Conservation (phyloP, 768 basidiomycete species). For the Kwoniella mangroviensis region DNA sequence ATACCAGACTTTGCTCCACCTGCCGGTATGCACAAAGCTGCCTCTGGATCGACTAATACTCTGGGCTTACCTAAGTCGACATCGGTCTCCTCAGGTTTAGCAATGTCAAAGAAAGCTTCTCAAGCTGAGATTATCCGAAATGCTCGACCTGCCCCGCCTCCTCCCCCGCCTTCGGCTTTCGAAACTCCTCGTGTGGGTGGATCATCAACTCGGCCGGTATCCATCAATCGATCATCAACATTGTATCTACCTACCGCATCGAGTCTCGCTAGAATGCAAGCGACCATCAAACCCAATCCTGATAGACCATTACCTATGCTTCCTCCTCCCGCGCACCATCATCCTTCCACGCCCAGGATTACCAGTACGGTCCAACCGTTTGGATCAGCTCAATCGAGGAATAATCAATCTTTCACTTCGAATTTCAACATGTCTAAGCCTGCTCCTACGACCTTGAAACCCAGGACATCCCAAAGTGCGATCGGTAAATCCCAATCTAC, state of each 20-base stretch:
- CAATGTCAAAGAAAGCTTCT: constrained; percentile 31
- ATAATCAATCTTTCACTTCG: constrained; percentile 32
- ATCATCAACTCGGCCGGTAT: constrained; percentile 7
- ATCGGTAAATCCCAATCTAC: constrained; percentile 10
- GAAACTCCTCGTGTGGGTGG: background rate
- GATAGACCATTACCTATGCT: constrained; percentile 16
- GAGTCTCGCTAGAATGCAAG: constrained; percentile 51
- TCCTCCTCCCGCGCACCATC: constrained; percentile 9
- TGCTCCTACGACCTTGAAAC: background rate
- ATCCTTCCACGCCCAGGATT: constrained; percentile 3
- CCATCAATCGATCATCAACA: constrained; percentile 36
- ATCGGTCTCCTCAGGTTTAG: constrained; percentile 34
- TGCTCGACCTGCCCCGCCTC: constrained; percentile 43
- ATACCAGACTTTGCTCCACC: constrained; percentile 33
- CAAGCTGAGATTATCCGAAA: constrained; percentile 45
- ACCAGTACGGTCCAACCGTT: constrained; percentile 25
- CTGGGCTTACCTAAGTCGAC: constrained; percentile 37
- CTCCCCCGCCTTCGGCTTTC: constrained; percentile 33
- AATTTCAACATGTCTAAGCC: constrained; percentile 24
- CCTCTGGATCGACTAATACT: constrained; percentile 24
- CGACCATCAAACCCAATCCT: constrained; percentile 42
- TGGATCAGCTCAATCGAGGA: constrained; percentile 26
- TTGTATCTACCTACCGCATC: constrained; percentile 46
- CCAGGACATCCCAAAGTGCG: constrained; percentile 1
- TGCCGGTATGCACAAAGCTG: background rate